Evolutionary conservation across 2,329 filamentous ascomycete species (phyloP), one percentile per base, ranked within the genome.

Genomic region (Pseudofabraea citricarpa): DNA sequence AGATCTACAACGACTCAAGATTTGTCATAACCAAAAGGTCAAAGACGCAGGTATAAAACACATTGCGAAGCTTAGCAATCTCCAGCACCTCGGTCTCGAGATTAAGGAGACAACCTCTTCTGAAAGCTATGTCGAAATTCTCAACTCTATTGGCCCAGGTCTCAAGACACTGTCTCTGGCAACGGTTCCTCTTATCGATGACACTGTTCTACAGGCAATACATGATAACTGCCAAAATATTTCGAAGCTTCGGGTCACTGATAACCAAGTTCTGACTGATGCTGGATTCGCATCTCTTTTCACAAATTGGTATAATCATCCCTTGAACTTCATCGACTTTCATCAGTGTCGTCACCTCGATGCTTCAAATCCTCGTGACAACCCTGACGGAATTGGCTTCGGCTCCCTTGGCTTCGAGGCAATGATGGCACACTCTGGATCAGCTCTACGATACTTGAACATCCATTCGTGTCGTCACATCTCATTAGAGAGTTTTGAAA

Each of bases 401-500:
- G 88, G 84, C 41, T 84, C 81, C 1, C 66, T 75, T 5, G 90
- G 86, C 0, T 91, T 97, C 67, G 70, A 75, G 51, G 87, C 88
- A 0, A 66, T 96, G 33, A 95, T 96, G 87, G 67, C 70, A 1
- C 91, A 96, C 60, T 95, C 90, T 0, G 87, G 87, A 4, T 59
- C 66, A 1, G 71, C 66, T 9, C 65, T 97, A 2, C 72, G 74
- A 46, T 69, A 75, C 31, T 70, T 97, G 24, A 87, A 94, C 57
- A 71, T 96, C n/a, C 79, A 87, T 12, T 87, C 85, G 0, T 95
- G 89, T 59, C 83, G 91, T 3, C 85, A 95, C 61, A 90, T 97
- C 50, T 75, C 79, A 2, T 72, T 75, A 24, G 67, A 76, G 13
- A 81, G 87, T 0, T 90, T 95, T 46, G 80, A 87, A 49, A 74